Evolutionary conservation across 352 stramenopile species (phyloP).

Genomic region (Phytophthora litchii): DNA sequence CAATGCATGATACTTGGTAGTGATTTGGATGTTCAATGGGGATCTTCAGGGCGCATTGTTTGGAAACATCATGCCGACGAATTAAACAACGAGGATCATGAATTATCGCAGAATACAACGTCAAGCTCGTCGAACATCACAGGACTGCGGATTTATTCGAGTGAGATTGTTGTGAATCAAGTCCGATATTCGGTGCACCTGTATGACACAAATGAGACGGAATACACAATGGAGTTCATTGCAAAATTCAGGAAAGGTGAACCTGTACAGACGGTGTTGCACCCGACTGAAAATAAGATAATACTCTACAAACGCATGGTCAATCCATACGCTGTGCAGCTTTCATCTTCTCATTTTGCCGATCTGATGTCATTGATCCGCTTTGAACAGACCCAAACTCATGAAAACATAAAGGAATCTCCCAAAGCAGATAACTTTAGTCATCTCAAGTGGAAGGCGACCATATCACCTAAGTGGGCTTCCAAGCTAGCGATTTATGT

Average conservation of each 20-base stretch:
- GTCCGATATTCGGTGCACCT: slow-evolving; percentile 25
- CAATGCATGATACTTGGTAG: slow-evolving; percentile 25
- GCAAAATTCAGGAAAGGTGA: slow-evolving; percentile 15
- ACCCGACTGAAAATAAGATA: not conserved
- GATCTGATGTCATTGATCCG: slow-evolving; percentile 46
- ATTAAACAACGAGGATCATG: slow-evolving; percentile 4
- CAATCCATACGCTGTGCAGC: slow-evolving; percentile 53
- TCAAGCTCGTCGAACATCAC: not conserved
- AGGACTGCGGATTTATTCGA: slow-evolving; percentile 43
- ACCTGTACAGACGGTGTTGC: not conserved
- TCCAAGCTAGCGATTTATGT: slow-evolving; percentile 51
- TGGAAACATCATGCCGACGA: slow-evolving; percentile 34
- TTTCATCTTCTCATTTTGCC: slow-evolving; percentile 50
- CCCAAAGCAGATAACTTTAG: no score
- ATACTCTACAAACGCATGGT: slow-evolving; percentile 48
- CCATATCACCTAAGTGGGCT: slow-evolving; percentile 40
- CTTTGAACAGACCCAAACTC: slow-evolving; percentile 16
- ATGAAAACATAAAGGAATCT: not conserved
- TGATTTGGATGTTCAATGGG: slow-evolving; percentile 36
- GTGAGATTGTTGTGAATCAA: slow-evolving; percentile 32
- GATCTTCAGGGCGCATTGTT: slow-evolving; percentile 23
- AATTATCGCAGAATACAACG: no score
- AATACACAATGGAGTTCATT: slow-evolving; percentile 35
- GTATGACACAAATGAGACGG: slow-evolving; percentile 32
- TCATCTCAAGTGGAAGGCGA: slow-evolving; percentile 20